Conservation (phyloP, 164 flowering plant genomes). For the Amborella trichopoda region DNA sequence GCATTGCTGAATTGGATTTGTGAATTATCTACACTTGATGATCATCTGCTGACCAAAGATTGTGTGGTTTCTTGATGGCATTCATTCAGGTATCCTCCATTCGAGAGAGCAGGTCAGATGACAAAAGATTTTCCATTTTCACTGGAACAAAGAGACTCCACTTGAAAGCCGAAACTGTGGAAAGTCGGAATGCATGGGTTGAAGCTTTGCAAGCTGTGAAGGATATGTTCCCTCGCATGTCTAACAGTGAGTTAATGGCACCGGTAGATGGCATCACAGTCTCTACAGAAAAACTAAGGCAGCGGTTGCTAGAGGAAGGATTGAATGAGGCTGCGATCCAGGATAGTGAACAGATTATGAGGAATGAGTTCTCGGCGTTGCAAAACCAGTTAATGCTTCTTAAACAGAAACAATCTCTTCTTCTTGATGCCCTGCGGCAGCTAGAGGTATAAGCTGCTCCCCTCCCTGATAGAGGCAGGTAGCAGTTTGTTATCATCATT, state of each 20-base stretch:
- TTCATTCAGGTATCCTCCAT: constrained; percentile 48
- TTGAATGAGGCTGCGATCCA: constrained; percentile 56
- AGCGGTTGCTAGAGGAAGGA: constrained; percentile 66
- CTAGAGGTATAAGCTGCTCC: constrained; percentile 73
- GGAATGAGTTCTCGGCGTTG: constrained; percentile 29
- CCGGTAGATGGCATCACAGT: constrained; percentile 26
- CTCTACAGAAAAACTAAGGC: constrained; percentile 76
- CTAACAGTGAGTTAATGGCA: constrained; percentile 81
- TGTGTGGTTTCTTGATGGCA: background rate
- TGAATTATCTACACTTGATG: too few relatives aligned
- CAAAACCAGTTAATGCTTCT: constrained; percentile 59
- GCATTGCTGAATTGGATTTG: too few relatives aligned
- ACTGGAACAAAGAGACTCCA: constrained; percentile 88
- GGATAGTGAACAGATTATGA: constrained; percentile 53
- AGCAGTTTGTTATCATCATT: too few relatives aligned
- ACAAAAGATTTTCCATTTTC: constrained; percentile 49
- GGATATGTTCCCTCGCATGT: constrained; percentile 87
- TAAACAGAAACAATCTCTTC: constrained; percentile 75
- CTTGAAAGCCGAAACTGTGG: constrained; percentile 71
- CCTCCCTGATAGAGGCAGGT: too few relatives aligned
- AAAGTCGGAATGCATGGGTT: constrained; percentile 73
- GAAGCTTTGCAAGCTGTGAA: constrained; percentile 89
- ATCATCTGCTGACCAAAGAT: too few relatives aligned
- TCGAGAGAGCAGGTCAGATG: constrained; percentile 61
- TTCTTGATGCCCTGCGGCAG: constrained; percentile 69